Evolutionary conservation across 192 early-diverging fungal genomes (phyloP).

Genomic region (Phlyctochytrium arcticum): DNA sequence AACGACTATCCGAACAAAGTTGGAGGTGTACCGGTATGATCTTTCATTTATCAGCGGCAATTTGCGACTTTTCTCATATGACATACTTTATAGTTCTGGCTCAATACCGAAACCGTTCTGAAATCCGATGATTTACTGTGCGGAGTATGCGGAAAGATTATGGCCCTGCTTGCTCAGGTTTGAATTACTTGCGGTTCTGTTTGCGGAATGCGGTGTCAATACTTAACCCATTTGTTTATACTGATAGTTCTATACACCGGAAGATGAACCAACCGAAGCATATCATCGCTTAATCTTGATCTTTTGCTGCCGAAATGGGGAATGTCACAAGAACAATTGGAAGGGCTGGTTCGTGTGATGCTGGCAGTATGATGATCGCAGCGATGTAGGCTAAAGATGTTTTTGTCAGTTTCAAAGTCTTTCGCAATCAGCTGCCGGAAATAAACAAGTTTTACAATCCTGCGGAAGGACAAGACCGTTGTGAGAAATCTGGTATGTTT

Average conservation of each 20-base stretch:
- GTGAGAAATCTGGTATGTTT: too few species aligned
- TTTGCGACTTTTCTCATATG: background rate
- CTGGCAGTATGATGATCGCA: background rate
- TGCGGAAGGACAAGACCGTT: too few species aligned
- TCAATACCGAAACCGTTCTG: conserved; percentile 72
- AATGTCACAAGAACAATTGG: conserved; percentile 65
- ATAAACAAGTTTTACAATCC: conserved; percentile 59
- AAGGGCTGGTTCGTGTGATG: conserved; percentile 47
- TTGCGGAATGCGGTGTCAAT: background rate
- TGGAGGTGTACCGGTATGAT: conserved; percentile 75
- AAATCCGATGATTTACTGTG: conserved; percentile 63
- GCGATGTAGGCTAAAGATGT: background rate
- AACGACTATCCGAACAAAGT: conserved; percentile 76
- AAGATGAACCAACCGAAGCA: conserved; percentile 79
- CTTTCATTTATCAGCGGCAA: background rate
- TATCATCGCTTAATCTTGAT: conserved; percentile 90
- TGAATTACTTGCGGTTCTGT: background rate
- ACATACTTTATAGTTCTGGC: conserved; percentile 52
- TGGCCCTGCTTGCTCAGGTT: conserved; percentile 81
- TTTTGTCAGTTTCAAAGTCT: conserved; percentile 73
- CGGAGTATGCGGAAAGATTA: conserved; percentile 66
- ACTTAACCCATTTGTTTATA: too few species aligned
- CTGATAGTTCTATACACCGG: conserved; percentile 85
- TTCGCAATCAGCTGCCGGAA: conserved; percentile 71
- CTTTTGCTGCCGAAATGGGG: conserved; percentile 86